These are phyloP conservation scores for Chlorella sp. DNA, from an alignment of 139 green algal genomes.

Conservation along the genomic window DNA sequence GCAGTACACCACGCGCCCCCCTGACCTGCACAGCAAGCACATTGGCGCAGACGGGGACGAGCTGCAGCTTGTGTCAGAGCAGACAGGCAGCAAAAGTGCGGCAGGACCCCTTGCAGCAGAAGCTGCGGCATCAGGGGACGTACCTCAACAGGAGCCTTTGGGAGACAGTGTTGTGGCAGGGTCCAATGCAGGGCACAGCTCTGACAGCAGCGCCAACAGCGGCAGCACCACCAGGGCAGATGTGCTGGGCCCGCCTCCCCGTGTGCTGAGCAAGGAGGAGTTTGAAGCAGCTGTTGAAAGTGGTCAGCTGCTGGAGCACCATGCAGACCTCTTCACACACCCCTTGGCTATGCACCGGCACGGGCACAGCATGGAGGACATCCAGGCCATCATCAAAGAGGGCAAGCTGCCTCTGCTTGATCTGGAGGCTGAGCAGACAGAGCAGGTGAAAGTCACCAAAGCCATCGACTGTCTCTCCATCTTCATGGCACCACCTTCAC, in stretches of 20 bases:
- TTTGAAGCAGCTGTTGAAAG: conserved; percentile 14
- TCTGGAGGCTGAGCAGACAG: conserved; percentile 37
- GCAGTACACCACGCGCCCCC: conserved; percentile 32
- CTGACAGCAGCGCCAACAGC: neutral
- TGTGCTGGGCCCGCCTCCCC: conserved; percentile 6
- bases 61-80: neutral
- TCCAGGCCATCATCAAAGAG: conserved; percentile 27
- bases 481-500: conserved; percentile 50
- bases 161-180: neutral
- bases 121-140: neutral
- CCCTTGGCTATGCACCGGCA: conserved; percentile 21
- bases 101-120: no score
- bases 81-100: no score
- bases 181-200: neutral
- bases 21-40: no score
- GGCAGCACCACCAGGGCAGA: neutral
- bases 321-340: conserved; percentile 50
- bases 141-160: no score
- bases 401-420: conserved; percentile 55
- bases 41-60: neutral
- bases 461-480: conserved; percentile 55
- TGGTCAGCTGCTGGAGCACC: conserved; percentile 20
- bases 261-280: conserved; percentile 15
- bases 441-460: conserved; percentile 30
- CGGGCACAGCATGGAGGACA: conserved; percentile 28